A percentile compares a stretch with the other conserved stretches of the same genome.
Evolutionary conservation across 352 stramenopile species (phyloP).

Genomic region (Vaucheria bursata): DNA sequence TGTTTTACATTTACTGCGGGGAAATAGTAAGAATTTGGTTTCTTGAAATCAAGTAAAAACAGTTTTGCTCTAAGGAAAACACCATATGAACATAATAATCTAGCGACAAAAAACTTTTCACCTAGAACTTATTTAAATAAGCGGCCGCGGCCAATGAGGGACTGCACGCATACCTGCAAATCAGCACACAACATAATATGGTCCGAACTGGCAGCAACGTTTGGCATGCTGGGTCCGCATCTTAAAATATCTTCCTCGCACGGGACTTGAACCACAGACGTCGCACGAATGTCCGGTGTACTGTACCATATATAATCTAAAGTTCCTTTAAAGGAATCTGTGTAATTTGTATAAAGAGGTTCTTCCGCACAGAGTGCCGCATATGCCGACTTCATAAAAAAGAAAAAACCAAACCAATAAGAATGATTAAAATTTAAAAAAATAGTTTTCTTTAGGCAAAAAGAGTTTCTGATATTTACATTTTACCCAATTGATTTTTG

Average conservation of each 20-base stretch:
- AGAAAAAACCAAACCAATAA: too few species aligned
- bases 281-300: slow-evolving; percentile 74
- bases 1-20: background rate
- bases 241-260: slow-evolving; percentile 45
- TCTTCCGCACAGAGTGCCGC: slow-evolving; percentile 85
- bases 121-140: background rate
- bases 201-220: slow-evolving; percentile 28
- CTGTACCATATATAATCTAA: slow-evolving; percentile 98
- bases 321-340: slow-evolving; percentile 83
- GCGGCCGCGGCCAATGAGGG: background rate
- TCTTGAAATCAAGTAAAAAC: slow-evolving; percentile 29
- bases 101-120: slow-evolving; percentile 24
- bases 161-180: slow-evolving; percentile 17
- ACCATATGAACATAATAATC: slow-evolving; percentile 22
- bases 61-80: slow-evolving; percentile 32
- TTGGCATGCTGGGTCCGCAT: slow-evolving; percentile 35
- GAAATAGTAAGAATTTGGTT: background rate
- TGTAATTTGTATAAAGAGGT: slow-evolving; percentile 97
- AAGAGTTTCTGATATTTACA: too few species aligned
- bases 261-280: slow-evolving; percentile 84
- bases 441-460: too few species aligned
- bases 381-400: slow-evolving; percentile 86
- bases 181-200: slow-evolving; percentile 37
- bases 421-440: too few species aligned
- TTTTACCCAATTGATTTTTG: too few species aligned